Evolutionary conservation across 495 filamentous ascomycete species (phyloP), one percentile per base, ranked within the genome.

Genomic region (Aspergillus conjunctus): DNA sequence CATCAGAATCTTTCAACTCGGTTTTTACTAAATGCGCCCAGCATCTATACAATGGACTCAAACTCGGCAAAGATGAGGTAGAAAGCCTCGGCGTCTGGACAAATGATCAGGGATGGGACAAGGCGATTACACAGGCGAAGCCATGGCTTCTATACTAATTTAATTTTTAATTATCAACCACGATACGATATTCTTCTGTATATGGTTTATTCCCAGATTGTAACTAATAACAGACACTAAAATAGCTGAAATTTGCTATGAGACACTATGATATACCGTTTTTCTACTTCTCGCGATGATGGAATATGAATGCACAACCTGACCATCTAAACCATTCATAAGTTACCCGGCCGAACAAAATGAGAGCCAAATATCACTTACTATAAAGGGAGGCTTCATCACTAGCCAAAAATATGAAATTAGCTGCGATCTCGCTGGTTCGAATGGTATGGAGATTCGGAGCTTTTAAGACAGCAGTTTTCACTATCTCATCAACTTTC

Each of bases 331-430:
- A 41, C 12, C 34, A 34, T 33, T 22, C 33, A 31, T 60, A 49
- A 63, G 60, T 5, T 6, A 0, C n/a, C 18, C 14, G 33, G 30
- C 11, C 9, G 20, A 6, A 53, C 15, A 9, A 5, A 12, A 2
- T 26, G 5, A 2, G 15, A 9, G 44, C 8, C 15, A 46, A 46
- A 46, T 9, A 6, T 46, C 26, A 72, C 73, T 58, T 64, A 79
- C 75, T 82, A 64, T 79, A 86, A 46, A 87, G 63, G 41, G 80
- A 74, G 41, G 81, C 74, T 60, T 86, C 83, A 51, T 74, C 68
- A 51, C 79, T 80, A 0, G 85, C 85, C 58, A 88, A 63, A 63
- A 88, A 88, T 1, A 88, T 80, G 69, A 81, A 88, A 44, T 79
- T 83, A 7, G 85, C 81, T 6, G 84, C 86, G 57, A 87, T 79